A percentile compares a stretch with the other conserved stretches of the same genome.
Evolutionary conservation across 208 protist genomes (phyloP).

Genomic region (Blastocrithidia nonstop): DNA sequence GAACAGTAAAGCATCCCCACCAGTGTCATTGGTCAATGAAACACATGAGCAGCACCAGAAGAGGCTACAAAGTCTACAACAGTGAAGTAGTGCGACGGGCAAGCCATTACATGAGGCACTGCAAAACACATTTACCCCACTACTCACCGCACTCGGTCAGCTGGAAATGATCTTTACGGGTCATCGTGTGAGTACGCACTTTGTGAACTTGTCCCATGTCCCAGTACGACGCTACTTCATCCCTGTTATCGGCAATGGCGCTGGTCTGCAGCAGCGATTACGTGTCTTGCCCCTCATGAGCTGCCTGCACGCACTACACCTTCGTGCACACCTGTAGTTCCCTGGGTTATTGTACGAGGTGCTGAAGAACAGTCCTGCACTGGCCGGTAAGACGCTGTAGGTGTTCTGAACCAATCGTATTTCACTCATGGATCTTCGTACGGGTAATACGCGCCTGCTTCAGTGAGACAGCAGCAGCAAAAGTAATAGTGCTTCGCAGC

Average conservation of each 20-base stretch:
- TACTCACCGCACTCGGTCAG: slow-evolving; percentile 53
- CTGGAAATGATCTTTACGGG: slow-evolving; percentile 56
- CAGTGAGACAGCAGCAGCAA: slow-evolving; percentile 17
- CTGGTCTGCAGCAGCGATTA: slow-evolving; percentile 60
- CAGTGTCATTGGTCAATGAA: no score
- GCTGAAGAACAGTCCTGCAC: slow-evolving; percentile 58
- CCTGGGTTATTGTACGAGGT: slow-evolving; percentile 69
- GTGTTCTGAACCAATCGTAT: slow-evolving; percentile 45
- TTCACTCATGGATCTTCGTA: slow-evolving; percentile 31
- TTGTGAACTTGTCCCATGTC: slow-evolving; percentile 25
- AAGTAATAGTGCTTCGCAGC: neutral
- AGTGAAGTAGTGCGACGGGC: no score
- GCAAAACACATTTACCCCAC: slow-evolving; percentile 23
- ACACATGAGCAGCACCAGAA: no score
- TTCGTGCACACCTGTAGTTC: slow-evolving; percentile 40
- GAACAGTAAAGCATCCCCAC: no score
- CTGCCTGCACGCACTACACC: slow-evolving; percentile 53
- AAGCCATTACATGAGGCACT: slow-evolving; percentile 26
- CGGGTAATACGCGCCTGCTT: slow-evolving; percentile 18
- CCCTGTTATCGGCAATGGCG: slow-evolving; percentile 21
- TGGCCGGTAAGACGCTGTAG: slow-evolving; percentile 48
- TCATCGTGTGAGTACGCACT: slow-evolving; percentile 27
- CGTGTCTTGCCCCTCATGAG: slow-evolving; percentile 62
- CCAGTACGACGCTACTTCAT: slow-evolving; percentile 53
- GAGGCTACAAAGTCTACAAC: no score